Percentiles rank a stretch among this genome's conserved stretches.
phyloP scores from a whole-genome alignment of 805 yeast genomes.

The Candida michaelii region DNA sequence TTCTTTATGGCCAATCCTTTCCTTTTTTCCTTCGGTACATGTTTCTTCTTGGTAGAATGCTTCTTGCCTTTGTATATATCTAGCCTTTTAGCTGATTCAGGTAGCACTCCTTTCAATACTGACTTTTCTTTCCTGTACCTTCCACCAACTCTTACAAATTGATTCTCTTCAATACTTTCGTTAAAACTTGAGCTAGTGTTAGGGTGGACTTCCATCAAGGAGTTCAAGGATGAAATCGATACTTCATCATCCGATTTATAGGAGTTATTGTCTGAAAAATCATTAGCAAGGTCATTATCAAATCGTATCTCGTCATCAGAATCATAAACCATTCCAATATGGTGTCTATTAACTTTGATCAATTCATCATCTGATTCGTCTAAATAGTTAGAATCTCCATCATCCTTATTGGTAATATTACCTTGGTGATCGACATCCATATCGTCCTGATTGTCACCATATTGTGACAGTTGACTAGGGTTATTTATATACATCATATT shows the following conservation, averaged over 20 bases:
- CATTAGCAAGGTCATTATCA: neutral
- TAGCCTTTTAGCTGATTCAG: constrained; percentile 40
- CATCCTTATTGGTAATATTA: neutral
- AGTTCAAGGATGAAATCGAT: neutral
- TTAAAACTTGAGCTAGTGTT: neutral
- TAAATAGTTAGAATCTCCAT: neutral
- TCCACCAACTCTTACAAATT: constrained; percentile 26
- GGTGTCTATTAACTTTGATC: neutral
- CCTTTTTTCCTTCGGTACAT: constrained; percentile 20
- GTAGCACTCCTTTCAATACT: constrained; percentile 36
- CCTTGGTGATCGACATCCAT: neutral
- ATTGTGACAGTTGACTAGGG: constrained; percentile 6
- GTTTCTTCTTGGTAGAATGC: neutral
- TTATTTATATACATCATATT: constrained; percentile 2
- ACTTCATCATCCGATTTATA: neutral
- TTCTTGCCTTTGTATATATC: constrained; percentile 20
- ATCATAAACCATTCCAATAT: constrained; percentile 8
- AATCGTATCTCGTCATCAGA: constrained; percentile 5
- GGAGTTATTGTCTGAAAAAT: neutral
- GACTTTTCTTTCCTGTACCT: constrained; percentile 25
- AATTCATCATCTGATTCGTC: constrained; percentile 8
- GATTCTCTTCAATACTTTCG: constrained; percentile 9
- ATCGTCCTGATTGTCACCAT: constrained; percentile 1
- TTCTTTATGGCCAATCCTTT: constrained; percentile 40
- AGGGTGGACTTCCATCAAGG: neutral